Evolutionary conservation across 176 grass and related monocot genomes (phyloP).

Genomic region (Bolboschoenus planiculmis): DNA sequence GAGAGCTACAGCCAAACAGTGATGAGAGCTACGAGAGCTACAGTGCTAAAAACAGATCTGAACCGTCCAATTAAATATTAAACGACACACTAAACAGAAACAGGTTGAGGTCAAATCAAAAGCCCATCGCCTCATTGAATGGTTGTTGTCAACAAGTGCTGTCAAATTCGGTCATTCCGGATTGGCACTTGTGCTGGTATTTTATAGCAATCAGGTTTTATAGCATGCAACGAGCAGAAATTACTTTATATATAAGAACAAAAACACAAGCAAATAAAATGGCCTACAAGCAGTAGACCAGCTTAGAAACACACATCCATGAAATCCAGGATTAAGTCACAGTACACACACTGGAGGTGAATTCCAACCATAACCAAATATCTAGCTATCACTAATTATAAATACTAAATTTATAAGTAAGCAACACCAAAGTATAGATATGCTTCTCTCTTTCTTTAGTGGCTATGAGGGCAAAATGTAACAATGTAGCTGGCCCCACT

Average conservation of each 20-base stretch:
- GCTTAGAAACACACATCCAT: constrained; percentile 1
- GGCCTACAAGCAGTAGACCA: constrained; percentile 32
- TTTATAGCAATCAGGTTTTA: neutral
- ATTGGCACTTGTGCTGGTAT: neutral
- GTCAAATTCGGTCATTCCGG: neutral
- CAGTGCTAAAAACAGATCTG: neutral
- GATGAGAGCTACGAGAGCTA: neutral
- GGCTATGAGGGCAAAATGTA: constrained; percentile 77
- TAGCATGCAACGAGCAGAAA: neutral
- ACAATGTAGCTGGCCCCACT: constrained; percentile 77
- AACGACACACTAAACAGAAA: neutral
- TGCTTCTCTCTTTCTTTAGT: neutral
- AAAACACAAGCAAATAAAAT: neutral
- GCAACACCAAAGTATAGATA: neutral
- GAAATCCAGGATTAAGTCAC: neutral
- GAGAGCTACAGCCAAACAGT: neutral
- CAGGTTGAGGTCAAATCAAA: neutral
- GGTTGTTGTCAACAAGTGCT: neutral
- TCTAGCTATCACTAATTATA: neutral
- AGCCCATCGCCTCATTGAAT: neutral
- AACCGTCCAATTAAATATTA: neutral
- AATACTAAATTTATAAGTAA: neutral
- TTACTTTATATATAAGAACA: neutral
- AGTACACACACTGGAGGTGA: neutral
- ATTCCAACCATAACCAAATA: neutral